Evolutionary conservation across 2,329 filamentous ascomycete genomes (phyloP), one percentile per base, ranked within the genome.

Genomic region (Paecilomyces sp.): DNA sequence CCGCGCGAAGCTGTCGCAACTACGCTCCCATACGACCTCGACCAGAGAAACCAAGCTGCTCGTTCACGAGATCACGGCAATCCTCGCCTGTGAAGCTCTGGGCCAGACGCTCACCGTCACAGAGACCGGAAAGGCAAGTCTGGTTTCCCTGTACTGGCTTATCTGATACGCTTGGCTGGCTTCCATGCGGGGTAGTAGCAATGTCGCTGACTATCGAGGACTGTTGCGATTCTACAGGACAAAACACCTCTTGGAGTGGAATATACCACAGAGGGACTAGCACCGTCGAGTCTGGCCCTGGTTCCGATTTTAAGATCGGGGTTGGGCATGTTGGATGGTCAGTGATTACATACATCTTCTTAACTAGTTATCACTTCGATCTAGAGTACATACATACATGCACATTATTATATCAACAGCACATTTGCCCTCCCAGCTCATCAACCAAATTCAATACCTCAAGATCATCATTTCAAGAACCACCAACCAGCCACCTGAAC

Each of bases 291-390:
- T 60, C 84, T 97, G 66, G 92, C 88, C 57, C 83, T 97, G 57
- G 88, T 97, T 2, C 93, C 93, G 41, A 96, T 97, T 74, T 84
- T 97, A n/a, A 85, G 93, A 62, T 96, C 91, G 3, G 93, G 93
- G 28, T 81, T 97, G 50, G 90, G 86, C 73, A 97, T 97, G 92
- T 84, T 96, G 52, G 90, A 96, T 71, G 89, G 88, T 89, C 67
- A 24, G 74, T 72, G 22, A 31, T 34, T 13, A 12, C 15, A 52
- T 15, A 56, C 54, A 52, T 28, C 22, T 56, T 11, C 18, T 22
- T 22, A 22, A 22, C 22, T 22, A n/a, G n/a, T n/a, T n/a, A 22
- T 22, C 22, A 22, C 22, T 22, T 22, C 22, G 22, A 22, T 22
- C 22, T 22, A 25, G 28, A 54, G 24, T 54, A 54, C 41, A 31